These are phyloP conservation scores for Blastobotrys capitulatus DNA, from an alignment of 1,139 yeast species.

Conservation along the genomic window DNA sequence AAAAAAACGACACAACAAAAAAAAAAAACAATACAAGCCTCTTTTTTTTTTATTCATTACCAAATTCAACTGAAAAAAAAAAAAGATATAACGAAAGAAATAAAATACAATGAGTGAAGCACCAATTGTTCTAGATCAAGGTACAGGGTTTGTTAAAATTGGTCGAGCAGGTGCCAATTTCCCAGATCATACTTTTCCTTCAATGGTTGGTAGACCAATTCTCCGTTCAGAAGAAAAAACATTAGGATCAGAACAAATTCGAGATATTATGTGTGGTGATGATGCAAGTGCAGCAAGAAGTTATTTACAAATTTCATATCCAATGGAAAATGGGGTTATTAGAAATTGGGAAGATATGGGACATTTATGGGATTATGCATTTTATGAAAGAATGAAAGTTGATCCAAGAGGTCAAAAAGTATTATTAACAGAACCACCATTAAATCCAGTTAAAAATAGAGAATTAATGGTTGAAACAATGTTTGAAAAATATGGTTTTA, in stretches of 20 bases:
- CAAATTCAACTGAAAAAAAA: no score
- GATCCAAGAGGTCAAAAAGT: constrained; percentile 87
- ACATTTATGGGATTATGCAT: constrained; percentile 61
- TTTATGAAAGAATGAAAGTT: constrained; percentile 54
- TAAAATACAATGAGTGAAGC: no score
- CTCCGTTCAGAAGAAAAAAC: constrained; percentile 92
- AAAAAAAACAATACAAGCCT: no score
- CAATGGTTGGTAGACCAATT: constrained; percentile 96
- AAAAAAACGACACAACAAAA: no score
- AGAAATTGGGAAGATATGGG: constrained; percentile 86
- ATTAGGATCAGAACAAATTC: constrained; percentile 43
- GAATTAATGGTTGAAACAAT: constrained; percentile 69
- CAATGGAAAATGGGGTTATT: constrained; percentile 78
- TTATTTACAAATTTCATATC: constrained; percentile 59
- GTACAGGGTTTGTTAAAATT: constrained; percentile 86
- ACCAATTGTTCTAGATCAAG: constrained; percentile 80
- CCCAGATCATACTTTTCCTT: constrained; percentile 98
- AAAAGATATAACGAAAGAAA: no score
- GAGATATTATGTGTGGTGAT: constrained; percentile 96
- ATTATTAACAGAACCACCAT: constrained; percentile 82
- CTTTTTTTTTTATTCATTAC: no score
- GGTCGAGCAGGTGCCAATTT: constrained; percentile 97
- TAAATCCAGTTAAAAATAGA: constrained; percentile 68
- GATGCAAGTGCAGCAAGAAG: constrained; percentile 93
- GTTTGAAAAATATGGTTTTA: constrained; percentile 81